Evolutionary conservation across 2,329 filamentous ascomycete genomes (phyloP).

Genomic region (Xylariaceae sp.): DNA sequence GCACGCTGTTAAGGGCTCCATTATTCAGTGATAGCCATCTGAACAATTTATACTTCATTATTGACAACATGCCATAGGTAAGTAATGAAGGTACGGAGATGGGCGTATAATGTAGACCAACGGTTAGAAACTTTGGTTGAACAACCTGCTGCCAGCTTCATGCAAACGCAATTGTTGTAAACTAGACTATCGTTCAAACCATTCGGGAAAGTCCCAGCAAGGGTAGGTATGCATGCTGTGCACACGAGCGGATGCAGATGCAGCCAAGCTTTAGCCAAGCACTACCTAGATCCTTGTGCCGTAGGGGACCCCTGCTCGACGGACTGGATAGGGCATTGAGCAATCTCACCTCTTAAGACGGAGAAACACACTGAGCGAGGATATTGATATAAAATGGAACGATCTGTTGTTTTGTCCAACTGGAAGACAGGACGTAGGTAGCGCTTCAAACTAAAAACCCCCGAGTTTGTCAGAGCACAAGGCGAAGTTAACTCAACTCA

Average conservation of each 20-base stretch:
- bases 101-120: too few relatives aligned
- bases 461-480: too few relatives aligned
- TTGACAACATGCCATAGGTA: too few relatives aligned
- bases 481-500: too few relatives aligned
- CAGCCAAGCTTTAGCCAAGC: conserved; percentile 25
- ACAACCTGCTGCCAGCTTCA: background rate
- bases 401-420: too few relatives aligned
- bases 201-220: conserved; percentile 12
- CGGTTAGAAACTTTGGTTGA: conserved; percentile 5
- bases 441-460: too few relatives aligned
- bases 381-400: background rate
- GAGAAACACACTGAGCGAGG: conserved; percentile 3
- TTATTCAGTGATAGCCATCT: too few relatives aligned
- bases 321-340: background rate
- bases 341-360: conserved; percentile 12
- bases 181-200: conserved; percentile 6
- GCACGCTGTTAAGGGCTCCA: too few relatives aligned
- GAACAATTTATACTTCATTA: too few relatives aligned
- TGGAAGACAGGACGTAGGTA: too few relatives aligned
- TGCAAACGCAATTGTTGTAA: too few relatives aligned
- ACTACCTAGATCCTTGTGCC: conserved; percentile 5
- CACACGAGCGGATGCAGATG: conserved; percentile 25
- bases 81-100: too few relatives aligned
- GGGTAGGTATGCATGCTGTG: conserved; percentile 13
- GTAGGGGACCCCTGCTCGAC: conserved; percentile 9